Evolutionary conservation across 345 rosid species (phyloP), one percentile per base, ranked within the genome.

Genomic region (Hibiscus syriacus): DNA sequence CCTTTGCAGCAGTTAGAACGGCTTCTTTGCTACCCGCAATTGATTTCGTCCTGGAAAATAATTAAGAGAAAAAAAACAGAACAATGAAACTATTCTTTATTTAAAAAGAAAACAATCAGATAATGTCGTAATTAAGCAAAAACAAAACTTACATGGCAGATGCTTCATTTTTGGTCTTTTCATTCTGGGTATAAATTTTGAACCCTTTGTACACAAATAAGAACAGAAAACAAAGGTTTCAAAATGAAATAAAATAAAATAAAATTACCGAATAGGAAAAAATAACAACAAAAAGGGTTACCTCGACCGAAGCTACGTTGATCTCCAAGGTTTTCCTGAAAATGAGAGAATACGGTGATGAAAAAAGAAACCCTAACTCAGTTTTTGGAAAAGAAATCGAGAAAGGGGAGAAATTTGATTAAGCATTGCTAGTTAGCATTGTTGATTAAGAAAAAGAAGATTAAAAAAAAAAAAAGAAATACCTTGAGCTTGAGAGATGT

Each of bases 141-240:
- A 50, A 27, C 45, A n/a, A 50, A 11, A 78, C 92, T 83, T 82
- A 88, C 95, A 67, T 30, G 67, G 64, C 26, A 72, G 55, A 61
- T 2, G 71, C 67, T 66, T 77, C 85, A 50, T 29, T 55, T 69
- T 82, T 83, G 20, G 55, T 66, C 71, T 73, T 77, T 10, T 61
- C 84, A 59, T 72, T 71, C 55, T 83, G 90, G 0, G 87, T 49
- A 39, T 67, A 85, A 48, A 90, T 69, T 72, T 76, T 86, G 32
- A 90, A 78, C 70, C 70, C 74, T 52, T 77, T 67, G 38, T 55
- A 46, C 68, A 32, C 64, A 34, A 34, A 27, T 67, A 72, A 38
- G 23, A 58, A 27, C 29, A 57, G n/a, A 9, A 38, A 2, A 59
- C 16, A 8, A 22, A 46, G 12, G 26, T 72, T 23, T 5, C 12